Evolutionary conservation across 2,329 filamentous ascomycete species (phyloP).

Genomic region (Fusarium buharicum): DNA sequence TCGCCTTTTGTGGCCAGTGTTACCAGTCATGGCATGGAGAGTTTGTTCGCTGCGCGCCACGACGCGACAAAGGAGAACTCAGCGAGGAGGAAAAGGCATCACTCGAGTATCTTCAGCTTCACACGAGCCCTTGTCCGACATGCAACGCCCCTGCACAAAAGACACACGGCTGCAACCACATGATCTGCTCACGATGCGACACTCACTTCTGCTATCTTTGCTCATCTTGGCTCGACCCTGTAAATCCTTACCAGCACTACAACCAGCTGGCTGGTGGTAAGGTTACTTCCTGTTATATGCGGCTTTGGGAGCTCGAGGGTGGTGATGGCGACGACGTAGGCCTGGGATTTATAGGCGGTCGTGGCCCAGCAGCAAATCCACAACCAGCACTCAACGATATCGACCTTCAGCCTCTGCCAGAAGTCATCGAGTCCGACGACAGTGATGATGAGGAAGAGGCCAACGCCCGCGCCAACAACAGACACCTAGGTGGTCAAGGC

Average conservation of each 20-base stretch:
- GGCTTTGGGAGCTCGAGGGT: conserved; percentile 88
- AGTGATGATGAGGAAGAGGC: conserved; percentile 48
- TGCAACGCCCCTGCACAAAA: conserved; percentile 89
- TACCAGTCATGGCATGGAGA: conserved; percentile 92
- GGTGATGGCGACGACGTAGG: conserved; percentile 74
- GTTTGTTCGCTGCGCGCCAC: conserved; percentile 74
- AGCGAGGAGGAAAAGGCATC: conserved; percentile 87
- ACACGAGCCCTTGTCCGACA: conserved; percentile 90
- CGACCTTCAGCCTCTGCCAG: conserved; percentile 34
- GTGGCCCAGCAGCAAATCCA: conserved; percentile 30
- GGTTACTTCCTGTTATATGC: conserved; percentile 78
- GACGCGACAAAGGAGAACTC: conserved; percentile 74
- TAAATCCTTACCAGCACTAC: conserved; percentile 89
- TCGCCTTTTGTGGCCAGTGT: conserved; percentile 84
- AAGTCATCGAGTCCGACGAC: conserved; percentile 50
- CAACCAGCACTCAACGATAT: conserved; percentile 29
- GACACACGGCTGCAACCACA: conserved; percentile 94
- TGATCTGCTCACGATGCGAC: conserved; percentile 90
- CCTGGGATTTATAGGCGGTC: conserved; percentile 56
- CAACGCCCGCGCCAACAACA: conserved; percentile 38
- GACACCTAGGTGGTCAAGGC: conserved; percentile 44
- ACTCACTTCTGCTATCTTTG: conserved; percentile 97
- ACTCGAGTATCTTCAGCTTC: conserved; percentile 80
- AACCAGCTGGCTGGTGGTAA: conserved; percentile 68
- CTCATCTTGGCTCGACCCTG: conserved; percentile 81